Conservation (phyloP, 306 rosid genomes). For the Nissolia schottii region DNA sequence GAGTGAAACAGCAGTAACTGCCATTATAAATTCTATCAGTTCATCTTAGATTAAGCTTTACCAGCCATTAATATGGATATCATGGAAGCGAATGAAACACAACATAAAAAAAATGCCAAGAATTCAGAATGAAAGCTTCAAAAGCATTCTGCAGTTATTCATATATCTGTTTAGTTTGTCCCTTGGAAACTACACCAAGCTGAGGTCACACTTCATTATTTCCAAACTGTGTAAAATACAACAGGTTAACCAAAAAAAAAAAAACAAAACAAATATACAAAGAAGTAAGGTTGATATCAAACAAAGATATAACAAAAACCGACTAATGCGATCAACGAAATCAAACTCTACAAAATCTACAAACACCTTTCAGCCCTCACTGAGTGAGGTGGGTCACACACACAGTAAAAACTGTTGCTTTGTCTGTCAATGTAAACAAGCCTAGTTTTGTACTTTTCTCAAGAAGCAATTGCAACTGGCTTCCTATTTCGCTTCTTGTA, state of each 20-base stretch:
- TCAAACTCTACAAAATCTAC: conserved; percentile 50
- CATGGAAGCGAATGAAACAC: too few species aligned
- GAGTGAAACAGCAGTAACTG: not conserved
- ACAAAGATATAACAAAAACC: conserved; percentile 45
- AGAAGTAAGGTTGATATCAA: conserved; percentile 20
- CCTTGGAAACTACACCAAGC: conserved; percentile 1
- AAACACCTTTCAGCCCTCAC: not conserved
- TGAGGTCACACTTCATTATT: conserved; percentile 26
- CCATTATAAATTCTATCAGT: not conserved
- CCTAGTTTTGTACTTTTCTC: conserved; percentile 21
- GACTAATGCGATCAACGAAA: conserved; percentile 41
- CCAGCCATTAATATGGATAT: too few species aligned
- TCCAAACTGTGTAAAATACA: conserved; percentile 14
- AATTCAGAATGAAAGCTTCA: not conserved
- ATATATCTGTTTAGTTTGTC: not conserved
- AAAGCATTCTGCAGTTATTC: not conserved
- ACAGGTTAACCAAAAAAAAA: conserved; percentile 21
- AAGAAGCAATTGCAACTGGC: conserved; percentile 31
- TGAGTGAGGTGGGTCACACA: conserved; percentile 9
- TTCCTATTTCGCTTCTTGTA: conserved; percentile 21
- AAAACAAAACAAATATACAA: conserved; percentile 27
- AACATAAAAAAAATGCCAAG: not conserved
- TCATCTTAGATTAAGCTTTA: too few species aligned
- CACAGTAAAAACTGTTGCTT: not conserved
- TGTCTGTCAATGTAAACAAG: conserved; percentile 25